Evolutionary conservation across 495 filamentous ascomycete species (phyloP), one percentile per base, ranked within the genome.

Genomic region (Penicillium silybi): DNA sequence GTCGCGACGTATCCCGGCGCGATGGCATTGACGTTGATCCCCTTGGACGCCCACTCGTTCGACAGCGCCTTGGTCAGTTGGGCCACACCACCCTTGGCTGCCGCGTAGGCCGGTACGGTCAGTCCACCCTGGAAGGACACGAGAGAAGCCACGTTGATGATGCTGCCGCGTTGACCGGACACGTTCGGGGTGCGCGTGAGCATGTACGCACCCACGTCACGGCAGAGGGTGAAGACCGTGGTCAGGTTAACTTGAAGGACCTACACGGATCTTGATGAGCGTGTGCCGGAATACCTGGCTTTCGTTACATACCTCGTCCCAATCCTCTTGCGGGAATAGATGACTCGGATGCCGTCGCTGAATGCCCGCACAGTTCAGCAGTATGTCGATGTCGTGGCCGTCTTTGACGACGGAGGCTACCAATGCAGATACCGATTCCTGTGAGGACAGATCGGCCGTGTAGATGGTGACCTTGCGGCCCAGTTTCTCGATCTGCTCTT

Each of bases 331-430:
- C 0, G 88, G 89, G 64, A 92, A 95, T 27, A 74, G 34, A 44
- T 88, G 80, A 42, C 81, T 77, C 0, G 88, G 79, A 59, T 91
- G 85, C 2, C 90, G 80, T 15, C 82, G 74, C 58, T 96, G 90
- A 62, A 96, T 91, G 11, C 90, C 90, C 3, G 87, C 90, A 69
- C 85, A 89, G 74, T 91, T 95, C 29, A 95, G 66, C 3, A 96
- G 79, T 62, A 95, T 90, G 48, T 65, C 70, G 48, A 87, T 77
- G 50, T 79, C 69, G 58, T 86, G 79, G 0, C 59, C 79, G 56
- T 83, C 83, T n/a, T 70, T 63, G 20, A 89, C 69, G 16, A 93
- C 70, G 1, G 58, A 65, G 8, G 86, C 80, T 17, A 85, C 68
- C 0, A 95, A 67, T 2, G 65, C 57, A 1, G 78, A 67, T 29